These are phyloP conservation scores for Tylopilus intermedius DNA, from an alignment of 768 basidiomycete species.

Conservation along the genomic window DNA sequence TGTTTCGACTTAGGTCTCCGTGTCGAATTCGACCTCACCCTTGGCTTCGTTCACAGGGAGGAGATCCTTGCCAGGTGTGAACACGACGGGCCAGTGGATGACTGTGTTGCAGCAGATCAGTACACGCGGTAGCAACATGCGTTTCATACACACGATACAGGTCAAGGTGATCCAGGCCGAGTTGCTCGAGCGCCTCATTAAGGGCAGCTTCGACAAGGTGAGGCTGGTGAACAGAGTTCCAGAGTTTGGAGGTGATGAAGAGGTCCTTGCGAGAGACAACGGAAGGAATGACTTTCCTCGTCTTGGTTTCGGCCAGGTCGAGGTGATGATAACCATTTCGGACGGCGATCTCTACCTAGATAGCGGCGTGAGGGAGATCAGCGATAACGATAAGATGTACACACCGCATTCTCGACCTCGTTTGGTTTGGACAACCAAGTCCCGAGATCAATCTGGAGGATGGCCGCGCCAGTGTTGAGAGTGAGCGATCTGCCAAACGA, in stretches of 20 bases:
- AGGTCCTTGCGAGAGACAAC: constrained; percentile 78
- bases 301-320: constrained; percentile 80
- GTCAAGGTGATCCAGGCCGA: constrained; percentile 75
- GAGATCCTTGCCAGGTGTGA: constrained; percentile 52
- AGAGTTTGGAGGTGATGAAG: constrained; percentile 78
- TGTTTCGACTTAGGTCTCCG: constrained; percentile 61
- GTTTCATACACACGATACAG: constrained; percentile 55
- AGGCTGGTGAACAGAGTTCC: constrained; percentile 71
- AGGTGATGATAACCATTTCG: constrained; percentile 78
- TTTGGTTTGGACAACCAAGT: constrained; percentile 75
- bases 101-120: constrained; percentile 37
- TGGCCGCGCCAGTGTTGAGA: constrained; percentile 44
- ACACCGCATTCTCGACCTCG: constrained; percentile 70
- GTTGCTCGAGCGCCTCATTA: constrained; percentile 67
- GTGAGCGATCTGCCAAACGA: constrained; percentile 36
- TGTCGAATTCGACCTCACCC: constrained; percentile 53
- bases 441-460: constrained; percentile 79
- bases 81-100: constrained; percentile 77
- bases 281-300: constrained; percentile 68
- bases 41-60: constrained; percentile 44
- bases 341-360: constrained; percentile 70
- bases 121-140: constrained; percentile 1
- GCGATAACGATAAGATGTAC: constrained; percentile 10
- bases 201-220: constrained; percentile 67
- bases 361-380: not conserved